Evolutionary conservation across 306 rosid genomes (phyloP).

Genomic region (Senna tora): DNA sequence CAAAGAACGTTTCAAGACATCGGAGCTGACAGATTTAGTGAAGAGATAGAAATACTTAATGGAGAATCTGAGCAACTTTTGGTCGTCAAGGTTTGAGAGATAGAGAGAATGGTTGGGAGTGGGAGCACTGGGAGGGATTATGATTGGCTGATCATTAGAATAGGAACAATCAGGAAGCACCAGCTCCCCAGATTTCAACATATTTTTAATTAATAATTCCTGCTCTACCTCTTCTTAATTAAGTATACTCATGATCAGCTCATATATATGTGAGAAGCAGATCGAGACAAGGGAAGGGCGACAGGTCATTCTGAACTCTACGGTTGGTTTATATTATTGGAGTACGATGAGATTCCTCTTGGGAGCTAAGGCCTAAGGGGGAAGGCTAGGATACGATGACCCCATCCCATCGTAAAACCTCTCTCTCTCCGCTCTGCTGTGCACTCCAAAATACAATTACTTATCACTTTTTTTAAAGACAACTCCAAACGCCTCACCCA

Average conservation of each 20-base stretch:
- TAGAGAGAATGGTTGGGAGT: slow-evolving; percentile 76
- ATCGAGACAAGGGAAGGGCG: slow-evolving; percentile 17
- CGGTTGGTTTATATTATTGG: slow-evolving; percentile 42
- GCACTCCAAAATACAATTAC: too few relatives aligned
- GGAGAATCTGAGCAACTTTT: slow-evolving; percentile 79
- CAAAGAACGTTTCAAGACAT: slow-evolving; percentile 58
- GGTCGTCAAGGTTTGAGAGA: slow-evolving; percentile 87
- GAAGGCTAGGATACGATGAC: slow-evolving; percentile 30
- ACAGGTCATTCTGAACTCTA: slow-evolving; percentile 36
- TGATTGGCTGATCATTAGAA: slow-evolving; percentile 42
- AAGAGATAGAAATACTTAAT: slow-evolving; percentile 75
- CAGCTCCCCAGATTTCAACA: slow-evolving; percentile 61
- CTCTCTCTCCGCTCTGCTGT: too few relatives aligned
- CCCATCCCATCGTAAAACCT: not conserved
- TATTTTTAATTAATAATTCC: too few relatives aligned
- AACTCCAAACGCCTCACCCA: too few relatives aligned
- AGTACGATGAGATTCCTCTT: slow-evolving; percentile 53
- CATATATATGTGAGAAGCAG: too few relatives aligned
- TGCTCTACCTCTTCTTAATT: too few relatives aligned
- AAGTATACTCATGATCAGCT: too few relatives aligned
- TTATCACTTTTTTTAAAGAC: too few relatives aligned
- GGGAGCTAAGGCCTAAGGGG: too few relatives aligned
- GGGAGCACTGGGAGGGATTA: slow-evolving; percentile 56
- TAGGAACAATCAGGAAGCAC: slow-evolving; percentile 81
- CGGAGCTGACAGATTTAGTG: slow-evolving; percentile 51